Base-by-base conservation (phyloP, 2,329 filamentous ascomycete genomes). In the Paraphaeosphaeria sporulosa region DNA sequence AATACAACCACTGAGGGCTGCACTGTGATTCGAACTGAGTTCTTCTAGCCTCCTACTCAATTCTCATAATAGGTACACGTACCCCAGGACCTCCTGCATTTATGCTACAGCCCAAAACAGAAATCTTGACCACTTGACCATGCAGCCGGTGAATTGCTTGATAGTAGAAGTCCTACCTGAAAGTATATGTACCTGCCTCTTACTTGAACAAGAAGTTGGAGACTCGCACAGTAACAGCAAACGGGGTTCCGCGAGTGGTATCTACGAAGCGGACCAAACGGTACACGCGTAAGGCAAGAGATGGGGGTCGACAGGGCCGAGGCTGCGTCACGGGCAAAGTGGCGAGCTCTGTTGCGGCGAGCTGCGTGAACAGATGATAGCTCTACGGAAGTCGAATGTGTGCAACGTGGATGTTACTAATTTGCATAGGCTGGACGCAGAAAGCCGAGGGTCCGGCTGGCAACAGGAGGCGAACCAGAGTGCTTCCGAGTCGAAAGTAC, bases 81-180 rank as follows among this genome's bases (percentile, higher is more conserved):
- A 40, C 42, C 44, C 44, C 44, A 47, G 44, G 44, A 47, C 19
- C 44, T 47, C 44, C 44, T 25, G 23, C 44, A 47, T 47, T 23
- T 12, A 19, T 46, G 43, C 44, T 13, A 6, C 15, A n/a, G 19
- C 44, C 44, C 44, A 47, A 47, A 47, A 23, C 44, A 30, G 44
- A 23, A 47, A 47, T 47, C 44, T 21, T 47, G 2, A 46, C 44
- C 44, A 47, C 44, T 47, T 21, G 44, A 47, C 44, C 44, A 47
- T 47, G 19, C 25, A 30, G 44, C 44, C 44, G 23, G 21, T 13
- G 7, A 4, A 13, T 30, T 30, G 27, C 27, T 47, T 30, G 44
- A 47, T 47, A 23, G n/a, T n/a, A 13, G n/a, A 4, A 23, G 17
- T 46, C 21, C 43, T 19, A n/a, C 19, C 7, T 6, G 10, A 19